These are phyloP conservation scores for Pseudopithomyces chartarum DNA, from an alignment of 2,329 filamentous ascomycete genomes.

Conservation along the genomic window DNA sequence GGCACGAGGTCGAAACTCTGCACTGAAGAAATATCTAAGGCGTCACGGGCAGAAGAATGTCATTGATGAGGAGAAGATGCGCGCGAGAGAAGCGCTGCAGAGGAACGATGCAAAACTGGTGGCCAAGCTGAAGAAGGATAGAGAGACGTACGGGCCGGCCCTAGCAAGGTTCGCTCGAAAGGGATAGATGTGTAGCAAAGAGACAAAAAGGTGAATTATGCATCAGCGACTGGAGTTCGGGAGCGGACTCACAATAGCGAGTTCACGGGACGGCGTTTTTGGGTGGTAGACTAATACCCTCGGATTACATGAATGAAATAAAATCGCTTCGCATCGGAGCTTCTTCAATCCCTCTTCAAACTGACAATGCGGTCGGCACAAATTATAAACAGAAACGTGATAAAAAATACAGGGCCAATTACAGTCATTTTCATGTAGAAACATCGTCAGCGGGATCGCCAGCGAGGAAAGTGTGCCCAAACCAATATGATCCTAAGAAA, in stretches of 20 bases:
- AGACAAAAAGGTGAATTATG: neutral
- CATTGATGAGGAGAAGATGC: constrained; percentile 91
- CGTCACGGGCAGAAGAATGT: constrained; percentile 94
- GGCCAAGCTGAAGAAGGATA: constrained; percentile 51
- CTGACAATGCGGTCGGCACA: neutral
- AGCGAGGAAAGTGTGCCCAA: neutral
- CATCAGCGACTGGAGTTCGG: constrained; percentile 5
- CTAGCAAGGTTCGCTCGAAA: constrained; percentile 83
- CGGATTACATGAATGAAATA: neutral
- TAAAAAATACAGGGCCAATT: neutral
- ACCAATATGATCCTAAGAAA: neutral
- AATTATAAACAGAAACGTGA: neutral
- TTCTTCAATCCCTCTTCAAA: neutral
- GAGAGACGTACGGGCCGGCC: constrained; percentile 81
- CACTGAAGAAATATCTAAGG: constrained; percentile 82
- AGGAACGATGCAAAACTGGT: constrained; percentile 70
- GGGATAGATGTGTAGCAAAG: constrained; percentile 33
- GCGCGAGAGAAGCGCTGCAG: constrained; percentile 80
- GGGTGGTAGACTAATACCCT: constrained; percentile 3
- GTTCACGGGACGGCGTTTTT: neutral
- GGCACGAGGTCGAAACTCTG: constrained; percentile 87
- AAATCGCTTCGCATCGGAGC: neutral
- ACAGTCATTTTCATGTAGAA: too few species aligned
- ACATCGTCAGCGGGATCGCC: neutral
- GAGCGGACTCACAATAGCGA: too few species aligned